A percentile compares a stretch with the other conserved stretches of the same genome.
phyloP scores from a whole-genome alignment of 2,329 filamentous ascomycete genomes.

The Aspergillus neoniger region DNA sequence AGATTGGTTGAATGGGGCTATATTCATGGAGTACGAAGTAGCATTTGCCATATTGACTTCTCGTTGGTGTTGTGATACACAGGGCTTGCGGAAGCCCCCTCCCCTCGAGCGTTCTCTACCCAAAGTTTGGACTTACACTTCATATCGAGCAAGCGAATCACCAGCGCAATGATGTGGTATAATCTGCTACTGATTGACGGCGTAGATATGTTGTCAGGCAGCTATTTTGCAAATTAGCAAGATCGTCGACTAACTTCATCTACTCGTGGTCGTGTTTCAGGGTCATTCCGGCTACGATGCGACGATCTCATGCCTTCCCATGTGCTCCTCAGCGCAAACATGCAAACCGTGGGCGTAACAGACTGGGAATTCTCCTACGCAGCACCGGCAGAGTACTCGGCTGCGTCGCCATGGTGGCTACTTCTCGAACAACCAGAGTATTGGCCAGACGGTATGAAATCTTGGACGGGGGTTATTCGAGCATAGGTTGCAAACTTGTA shows the following conservation, averaged over 20 bases:
- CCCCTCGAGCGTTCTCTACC: too few species aligned
- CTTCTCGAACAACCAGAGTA: constrained; percentile 26
- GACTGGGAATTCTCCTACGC: constrained; percentile 32
- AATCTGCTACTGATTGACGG: constrained; percentile 26
- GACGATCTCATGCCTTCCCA: constrained; percentile 25
- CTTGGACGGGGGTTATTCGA: constrained; percentile 22
- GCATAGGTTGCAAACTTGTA: constrained; percentile 18
- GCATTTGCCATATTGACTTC: too few species aligned
- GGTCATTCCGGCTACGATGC: constrained; percentile 27
- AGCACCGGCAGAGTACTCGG: constrained; percentile 23
- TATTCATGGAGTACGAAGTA: too few species aligned
- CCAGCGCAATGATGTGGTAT: constrained; percentile 44
- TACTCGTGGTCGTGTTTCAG: constrained; percentile 19
- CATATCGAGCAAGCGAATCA: constrained; percentile 44
- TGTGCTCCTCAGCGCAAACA: constrained; percentile 14
- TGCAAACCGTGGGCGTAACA: constrained; percentile 19
- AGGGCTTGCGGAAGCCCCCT: too few species aligned
- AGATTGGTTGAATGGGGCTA: too few species aligned
- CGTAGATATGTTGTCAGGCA: constrained; percentile 24
- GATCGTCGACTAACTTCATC: constrained; percentile 19
- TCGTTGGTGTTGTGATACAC: too few species aligned
- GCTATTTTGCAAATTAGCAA: constrained; percentile 25
- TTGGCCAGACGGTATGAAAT: constrained; percentile 22
- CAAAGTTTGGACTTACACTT: constrained; percentile 16
- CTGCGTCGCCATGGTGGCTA: constrained; percentile 28